Evolutionary conservation across 768 basidiomycete species (phyloP), one percentile per base, ranked within the genome.

Genomic region (Scleroderma bovista): DNA sequence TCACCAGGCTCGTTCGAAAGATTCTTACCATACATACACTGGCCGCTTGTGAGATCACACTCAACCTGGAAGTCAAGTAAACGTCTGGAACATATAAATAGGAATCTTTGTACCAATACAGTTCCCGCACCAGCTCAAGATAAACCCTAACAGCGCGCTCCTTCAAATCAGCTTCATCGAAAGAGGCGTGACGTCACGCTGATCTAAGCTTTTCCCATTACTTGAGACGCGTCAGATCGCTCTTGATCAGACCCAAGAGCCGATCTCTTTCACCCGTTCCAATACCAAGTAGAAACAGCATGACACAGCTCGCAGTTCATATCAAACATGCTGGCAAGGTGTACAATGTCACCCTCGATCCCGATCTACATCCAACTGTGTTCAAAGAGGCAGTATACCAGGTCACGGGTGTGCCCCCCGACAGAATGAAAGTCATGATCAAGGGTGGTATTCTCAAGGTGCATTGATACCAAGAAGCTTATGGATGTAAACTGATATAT

Each of bases 391-490:
- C 81, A 5, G 75, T 98, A 31, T 88, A 88, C 60, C 77, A 84
- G 38, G 71, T 75, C 41, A 97, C 93, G 0, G 93, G 92, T 8
- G 86, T 98, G 3, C 93, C 90, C 3, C 68, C 81, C 32, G 92
- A 95, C 62, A 78, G 93, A 43, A 94, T 96, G 91, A 99, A 98
- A 71, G 86, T 98, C 56, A 93, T 96, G 88, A 78, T 94, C 65
- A 97, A 96, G 65, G 88, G 88, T 47, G 88, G 87, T 33, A 76
- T 92, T 48, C 78, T 96, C 60, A 95, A 94, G 80, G 92, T 89
- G 60, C 47, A 73, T 69, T 2, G 17, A 19, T 19, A 24, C 29
- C 24, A 32, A n/a, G 17, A 15, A 33, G 32, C 23, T 15, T 6
- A 29, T 22, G 31, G 1, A 45, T 46, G 26, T 47, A 17, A 33